Conservation (phyloP, 2,329 filamentous ascomycete genomes). For the Chrysosphaeria jannelii region DNA sequence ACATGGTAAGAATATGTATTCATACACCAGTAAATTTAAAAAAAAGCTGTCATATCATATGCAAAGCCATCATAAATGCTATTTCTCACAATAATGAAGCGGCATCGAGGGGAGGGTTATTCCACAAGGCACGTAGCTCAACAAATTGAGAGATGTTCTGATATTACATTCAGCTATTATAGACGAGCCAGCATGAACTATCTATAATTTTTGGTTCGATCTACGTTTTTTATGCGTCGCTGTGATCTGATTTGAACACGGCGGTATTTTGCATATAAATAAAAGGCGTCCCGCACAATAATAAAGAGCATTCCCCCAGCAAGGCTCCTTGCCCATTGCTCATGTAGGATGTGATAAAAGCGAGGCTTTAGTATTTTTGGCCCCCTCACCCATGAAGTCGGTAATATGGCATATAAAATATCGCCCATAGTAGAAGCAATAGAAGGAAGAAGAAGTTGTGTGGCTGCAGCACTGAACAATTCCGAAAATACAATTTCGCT, state of each 20-base stretch:
- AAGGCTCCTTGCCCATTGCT: constrained; percentile 68
- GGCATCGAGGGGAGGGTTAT: no score
- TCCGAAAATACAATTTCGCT: constrained; percentile 11
- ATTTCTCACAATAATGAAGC: no score
- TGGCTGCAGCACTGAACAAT: constrained; percentile 18
- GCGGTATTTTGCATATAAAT: constrained; percentile 32
- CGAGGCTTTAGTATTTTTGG: no score
- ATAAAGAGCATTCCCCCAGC: constrained; percentile 73
- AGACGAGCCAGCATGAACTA: no score
- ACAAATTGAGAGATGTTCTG: no score
- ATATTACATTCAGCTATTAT: no score
- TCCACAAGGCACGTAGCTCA: no score
- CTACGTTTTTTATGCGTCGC: constrained; percentile 23
- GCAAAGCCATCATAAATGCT: no score
- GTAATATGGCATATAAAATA: constrained; percentile 35
- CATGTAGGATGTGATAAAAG: constrained; percentile 56
- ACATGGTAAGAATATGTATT: no score
- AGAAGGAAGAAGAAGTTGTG: constrained; percentile 44
- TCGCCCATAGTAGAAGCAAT: constrained; percentile 58
- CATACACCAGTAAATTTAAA: no score
- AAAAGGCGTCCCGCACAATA: constrained; percentile 39
- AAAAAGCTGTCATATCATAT: no score
- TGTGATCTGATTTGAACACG: constrained; percentile 23
- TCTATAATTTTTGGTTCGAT: no score
- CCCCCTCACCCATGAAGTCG: constrained; percentile 21